Conservation (phyloP, 768 basidiomycete species). For the Trametes maxima region DNA sequence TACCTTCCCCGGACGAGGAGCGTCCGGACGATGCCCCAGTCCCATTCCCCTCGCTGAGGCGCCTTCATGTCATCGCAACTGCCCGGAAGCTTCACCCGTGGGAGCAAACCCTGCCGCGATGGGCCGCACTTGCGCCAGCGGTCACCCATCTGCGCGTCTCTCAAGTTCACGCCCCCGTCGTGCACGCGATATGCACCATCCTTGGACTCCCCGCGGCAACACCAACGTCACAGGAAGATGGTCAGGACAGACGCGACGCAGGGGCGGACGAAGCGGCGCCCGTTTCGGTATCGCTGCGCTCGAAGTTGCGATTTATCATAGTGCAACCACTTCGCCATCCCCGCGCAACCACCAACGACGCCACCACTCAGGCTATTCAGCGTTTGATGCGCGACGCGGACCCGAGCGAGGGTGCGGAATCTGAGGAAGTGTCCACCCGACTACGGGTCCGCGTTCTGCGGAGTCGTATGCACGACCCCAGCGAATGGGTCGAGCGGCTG, state of each 20-base stretch:
- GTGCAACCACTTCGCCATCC: too few relatives aligned
- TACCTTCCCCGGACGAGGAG: background rate
- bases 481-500: slow-evolving; percentile 12
- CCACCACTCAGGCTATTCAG: background rate
- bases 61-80: slow-evolving; percentile 15
- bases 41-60: slow-evolving; percentile 14
- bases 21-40: background rate
- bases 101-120: slow-evolving; percentile 19
- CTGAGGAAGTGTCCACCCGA: background rate
- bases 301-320: background rate
- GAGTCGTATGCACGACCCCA: slow-evolving; percentile 1
- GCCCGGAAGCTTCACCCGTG: slow-evolving; percentile 20
- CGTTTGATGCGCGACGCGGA: slow-evolving; percentile 1
- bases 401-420: background rate
- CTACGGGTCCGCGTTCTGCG: background rate
- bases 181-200: slow-evolving; percentile 4
- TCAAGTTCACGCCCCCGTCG: slow-evolving; percentile 10
- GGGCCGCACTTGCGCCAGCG: slow-evolving; percentile 12
- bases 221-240: background rate
- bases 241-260: background rate
- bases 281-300: background rate
- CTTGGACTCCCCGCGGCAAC: background rate
- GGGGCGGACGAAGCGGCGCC: background rate
- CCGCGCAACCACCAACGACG: too few relatives aligned
- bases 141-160: slow-evolving; percentile 18